Conservation (phyloP, 2,329 filamentous ascomycete genomes). For the Sordariomycetes sp. region DNA sequence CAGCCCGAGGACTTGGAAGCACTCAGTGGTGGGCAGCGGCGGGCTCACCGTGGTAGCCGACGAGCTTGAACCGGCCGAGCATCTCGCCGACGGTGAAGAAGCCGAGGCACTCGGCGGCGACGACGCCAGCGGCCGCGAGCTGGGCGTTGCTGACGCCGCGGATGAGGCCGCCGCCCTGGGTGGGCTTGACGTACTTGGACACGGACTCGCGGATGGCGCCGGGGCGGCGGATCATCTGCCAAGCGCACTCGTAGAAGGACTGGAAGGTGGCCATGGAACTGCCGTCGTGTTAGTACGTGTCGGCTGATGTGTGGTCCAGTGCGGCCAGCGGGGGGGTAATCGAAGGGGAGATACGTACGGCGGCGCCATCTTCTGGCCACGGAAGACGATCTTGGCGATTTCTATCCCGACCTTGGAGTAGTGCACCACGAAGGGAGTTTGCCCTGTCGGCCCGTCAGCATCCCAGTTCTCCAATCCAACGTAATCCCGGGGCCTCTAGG, state of each 20-base stretch:
- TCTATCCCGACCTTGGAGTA: constrained; percentile 84
- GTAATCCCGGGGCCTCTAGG: neutral
- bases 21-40: constrained; percentile 46
- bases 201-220: constrained; percentile 40
- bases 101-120: constrained; percentile 75
- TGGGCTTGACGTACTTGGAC: constrained; percentile 40
- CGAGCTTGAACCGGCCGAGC: constrained; percentile 84
- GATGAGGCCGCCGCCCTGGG: constrained; percentile 41
- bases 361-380: constrained; percentile 80
- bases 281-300: constrained; percentile 5
- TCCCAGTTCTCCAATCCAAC: neutral
- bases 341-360: constrained; percentile 59
- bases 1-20: neutral
- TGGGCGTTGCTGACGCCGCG: constrained; percentile 61
- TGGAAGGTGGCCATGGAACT: constrained; percentile 76
- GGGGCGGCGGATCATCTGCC: constrained; percentile 61
- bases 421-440: constrained; percentile 79
- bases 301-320: neutral
- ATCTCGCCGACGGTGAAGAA: constrained; percentile 99
- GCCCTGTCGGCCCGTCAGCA: constrained; percentile 38
- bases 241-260: constrained; percentile 65
- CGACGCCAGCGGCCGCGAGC: constrained; percentile 59
- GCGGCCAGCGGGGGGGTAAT: neutral
- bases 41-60: constrained; percentile 73
- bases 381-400: constrained; percentile 76